Evolutionary conservation across 345 rosid genomes (phyloP), one percentile per base, ranked within the genome.

Genomic region (Durio zibethinus): DNA sequence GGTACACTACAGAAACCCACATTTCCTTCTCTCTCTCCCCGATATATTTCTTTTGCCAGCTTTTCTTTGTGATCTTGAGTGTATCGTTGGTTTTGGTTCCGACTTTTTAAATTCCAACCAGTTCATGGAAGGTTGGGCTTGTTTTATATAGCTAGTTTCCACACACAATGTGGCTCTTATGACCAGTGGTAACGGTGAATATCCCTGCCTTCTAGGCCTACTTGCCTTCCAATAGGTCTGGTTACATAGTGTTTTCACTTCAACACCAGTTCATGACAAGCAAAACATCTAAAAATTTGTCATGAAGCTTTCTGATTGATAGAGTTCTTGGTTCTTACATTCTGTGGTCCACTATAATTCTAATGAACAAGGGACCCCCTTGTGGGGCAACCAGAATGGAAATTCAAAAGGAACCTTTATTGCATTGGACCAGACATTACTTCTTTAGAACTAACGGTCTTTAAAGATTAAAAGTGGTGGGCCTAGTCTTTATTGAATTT

Each of bases 11-110:
- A 54, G 31, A 40, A 40, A 63, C 31, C 29, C 47, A 20, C 38
- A 12, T 21, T 11, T 53, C 72, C 2, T 10, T 47, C 52, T 47
- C 64, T 60, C 43, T 54, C 31, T 64, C 16, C 4, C 18, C 2
- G 5, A 14, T 12, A 62, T 62, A 0, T 18, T 47, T 57, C n/a
- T 82, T 75, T 61, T 62, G 78, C 42, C 82, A 76, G 80, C 78
- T 47, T 36, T 82, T 76, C 63, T 56, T 66, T 8, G 16, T 16
- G 74, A 10, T 81, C 73, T 84, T 79, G 84, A 86, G 81, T 82
- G 80, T 79, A 78, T 48, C 52, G 38, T 82, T 83, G 80, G 83
- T 10, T 68, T 81, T 80, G 54, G n/a, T 68, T 60, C 47, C 76
- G 45, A 54, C 79, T 68, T 71, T 71, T 77, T n/a, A 38, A 25